A percentile compares a stretch with the other conserved stretches of the same genome.
phyloP scores from a whole-genome alignment of 164 flowering plant genomes.

The Amborella trichopoda region DNA sequence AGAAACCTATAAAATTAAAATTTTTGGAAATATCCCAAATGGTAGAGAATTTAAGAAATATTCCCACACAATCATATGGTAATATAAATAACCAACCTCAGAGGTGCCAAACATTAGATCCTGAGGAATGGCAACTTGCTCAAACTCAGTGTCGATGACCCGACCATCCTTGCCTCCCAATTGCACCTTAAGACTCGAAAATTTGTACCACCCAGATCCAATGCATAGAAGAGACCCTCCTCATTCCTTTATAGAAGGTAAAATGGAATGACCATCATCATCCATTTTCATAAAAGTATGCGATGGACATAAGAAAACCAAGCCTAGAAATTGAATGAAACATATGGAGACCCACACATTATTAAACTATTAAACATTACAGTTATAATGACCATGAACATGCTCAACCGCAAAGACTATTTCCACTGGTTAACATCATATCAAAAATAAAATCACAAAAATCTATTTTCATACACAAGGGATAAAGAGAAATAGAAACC shows the following conservation, averaged over 20 bases:
- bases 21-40: no score
- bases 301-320: not conserved
- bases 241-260: slow-evolving; percentile 77
- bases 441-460: no score
- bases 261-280: not conserved
- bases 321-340: no score
- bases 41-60: no score
- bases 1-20: no score
- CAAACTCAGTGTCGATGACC: slow-evolving; percentile 55
- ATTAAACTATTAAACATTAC: no score
- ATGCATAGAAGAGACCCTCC: slow-evolving; percentile 72
- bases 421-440: no score
- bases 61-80: not conserved
- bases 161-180: slow-evolving; percentile 64
- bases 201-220: slow-evolving; percentile 96
- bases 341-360: no score
- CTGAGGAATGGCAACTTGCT: slow-evolving; percentile 72
- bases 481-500: no score
- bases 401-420: no score
- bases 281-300: not conserved
- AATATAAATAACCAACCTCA: slow-evolving; percentile 34
- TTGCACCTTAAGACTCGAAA: slow-evolving; percentile 82
- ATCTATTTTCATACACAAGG: no score
- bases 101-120: slow-evolving; percentile 73
- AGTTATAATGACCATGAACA: no score